Evolutionary conservation across 768 basidiomycete genomes (phyloP).

Genomic region (Daedaleopsis sinensis): DNA sequence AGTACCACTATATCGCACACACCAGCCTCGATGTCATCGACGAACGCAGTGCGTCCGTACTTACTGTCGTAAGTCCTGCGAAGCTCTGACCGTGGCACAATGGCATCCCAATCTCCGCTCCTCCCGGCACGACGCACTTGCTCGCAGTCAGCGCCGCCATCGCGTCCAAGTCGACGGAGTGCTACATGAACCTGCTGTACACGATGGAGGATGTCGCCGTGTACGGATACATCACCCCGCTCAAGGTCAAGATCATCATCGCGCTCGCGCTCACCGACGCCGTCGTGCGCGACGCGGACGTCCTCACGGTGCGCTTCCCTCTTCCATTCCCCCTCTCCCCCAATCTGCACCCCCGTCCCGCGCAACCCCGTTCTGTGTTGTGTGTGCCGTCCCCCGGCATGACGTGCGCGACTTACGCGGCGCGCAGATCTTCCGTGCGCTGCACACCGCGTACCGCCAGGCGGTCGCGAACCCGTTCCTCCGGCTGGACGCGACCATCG

Average conservation of each 20-base stretch:
- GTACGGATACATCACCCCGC: slow-evolving; percentile 88
- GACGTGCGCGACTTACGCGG: not conserved
- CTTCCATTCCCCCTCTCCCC: slow-evolving; percentile 2
- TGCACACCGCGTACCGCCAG: slow-evolving; percentile 86
- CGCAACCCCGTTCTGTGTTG: no score
- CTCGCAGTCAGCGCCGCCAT: slow-evolving; percentile 40
- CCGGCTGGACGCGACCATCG: slow-evolving; percentile 55
- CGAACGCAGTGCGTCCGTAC: slow-evolving; percentile 70
- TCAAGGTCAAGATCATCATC: slow-evolving; percentile 86
- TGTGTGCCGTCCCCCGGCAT: not conserved
- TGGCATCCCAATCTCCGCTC: not conserved
- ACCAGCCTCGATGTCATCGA: slow-evolving; percentile 90
- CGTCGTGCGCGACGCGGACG: slow-evolving; percentile 78
- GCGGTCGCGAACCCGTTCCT: slow-evolving; percentile 89
- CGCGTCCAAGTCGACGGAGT: slow-evolving; percentile 63
- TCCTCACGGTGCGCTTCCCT: slow-evolving; percentile 60
- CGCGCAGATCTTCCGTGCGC: slow-evolving; percentile 79
- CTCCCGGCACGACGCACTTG: slow-evolving; percentile 27
- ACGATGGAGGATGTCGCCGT: slow-evolving; percentile 93
- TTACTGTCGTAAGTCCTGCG: slow-evolving; percentile 14
- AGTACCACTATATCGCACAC: slow-evolving; percentile 92
- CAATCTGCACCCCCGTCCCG: not conserved
- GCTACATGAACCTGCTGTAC: slow-evolving; percentile 85
- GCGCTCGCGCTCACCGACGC: slow-evolving; percentile 80
- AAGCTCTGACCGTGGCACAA: not conserved